Percentiles rank a stretch among this genome's conserved stretches.
Evolutionary conservation across 257 asterid species (phyloP).

Genomic region (Solanum medicagineum): DNA sequence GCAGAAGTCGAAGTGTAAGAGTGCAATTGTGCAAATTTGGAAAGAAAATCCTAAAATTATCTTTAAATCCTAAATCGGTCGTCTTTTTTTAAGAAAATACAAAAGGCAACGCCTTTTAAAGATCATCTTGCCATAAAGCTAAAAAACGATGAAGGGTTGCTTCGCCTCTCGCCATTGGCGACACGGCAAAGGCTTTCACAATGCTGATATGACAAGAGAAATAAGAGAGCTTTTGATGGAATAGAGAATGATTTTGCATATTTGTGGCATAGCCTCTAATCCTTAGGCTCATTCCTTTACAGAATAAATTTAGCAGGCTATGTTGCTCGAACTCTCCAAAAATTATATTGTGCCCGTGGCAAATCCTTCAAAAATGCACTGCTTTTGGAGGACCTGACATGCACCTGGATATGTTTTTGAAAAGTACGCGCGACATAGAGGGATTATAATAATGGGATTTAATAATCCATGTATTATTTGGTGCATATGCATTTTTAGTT

Average conservation of each 20-base stretch:
- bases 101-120: no score
- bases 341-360: not conserved
- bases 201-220: not conserved
- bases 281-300: not conserved
- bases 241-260: not conserved
- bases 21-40: no score
- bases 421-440: not conserved
- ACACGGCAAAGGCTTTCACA: no score
- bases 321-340: not conserved
- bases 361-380: not conserved
- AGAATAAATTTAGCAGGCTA: not conserved
- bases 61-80: no score
- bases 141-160: no score
- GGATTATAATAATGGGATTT: not conserved
- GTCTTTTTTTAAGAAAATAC: no score
- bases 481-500: not conserved
- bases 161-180: no score
- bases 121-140: no score
- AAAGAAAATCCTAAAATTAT: no score
- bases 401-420: not conserved
- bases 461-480: not conserved
- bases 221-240: not conserved
- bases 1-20: no score
- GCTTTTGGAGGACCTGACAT: not conserved
- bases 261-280: not conserved